Evolutionary conservation across 306 rosid species (phyloP), one percentile per base, ranked within the genome.

Genomic region (Corylus avellana): DNA sequence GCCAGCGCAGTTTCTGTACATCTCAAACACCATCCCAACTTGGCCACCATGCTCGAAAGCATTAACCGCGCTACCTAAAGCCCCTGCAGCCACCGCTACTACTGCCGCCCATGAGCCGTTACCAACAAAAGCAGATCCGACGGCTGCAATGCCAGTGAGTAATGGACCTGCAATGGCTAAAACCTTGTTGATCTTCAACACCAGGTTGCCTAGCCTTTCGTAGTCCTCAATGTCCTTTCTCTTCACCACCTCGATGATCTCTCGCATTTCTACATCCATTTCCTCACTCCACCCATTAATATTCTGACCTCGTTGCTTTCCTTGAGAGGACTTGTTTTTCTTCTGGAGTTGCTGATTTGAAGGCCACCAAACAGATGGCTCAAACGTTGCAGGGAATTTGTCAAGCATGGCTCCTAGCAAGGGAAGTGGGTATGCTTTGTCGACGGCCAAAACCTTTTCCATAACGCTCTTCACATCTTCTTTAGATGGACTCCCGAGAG

Each of bases 301-400:
- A 50, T 20, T 32, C 35, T 32, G 2, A 32, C 20, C 76, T 5
- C 4, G 4, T 42, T 44, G 22, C 66, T 75, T 72, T 46, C 46
- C 63, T 49, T 69, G 12, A 0, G n/a, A 0, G 0, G 9, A 1
- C 68, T 58, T 27, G 10, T 35, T 73, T 44, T 84, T 32, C 39
- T 37, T 44, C 17, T 66, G 22, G 3, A 78, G 25, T 55, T 12
- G 49, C 37, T 79, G 80, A 16, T 71, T 64, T 0, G 58, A 20
- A 76, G 98, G 94, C 98, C 96, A 94, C 98, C 97, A 94, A 47
- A 70, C 81, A 13, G 98, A 94, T 1, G 94, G 94, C 74, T 90
- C 92, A 37, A 75, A 84, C 0, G 73, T 84, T 12, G 70, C 12
- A 1, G 97, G 98, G 63, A 82, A 89, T 57, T 94, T 94, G 12